Evolutionary conservation across 2,329 filamentous ascomycete species (phyloP).

Genomic region (Thielaviopsis cerberus): DNA sequence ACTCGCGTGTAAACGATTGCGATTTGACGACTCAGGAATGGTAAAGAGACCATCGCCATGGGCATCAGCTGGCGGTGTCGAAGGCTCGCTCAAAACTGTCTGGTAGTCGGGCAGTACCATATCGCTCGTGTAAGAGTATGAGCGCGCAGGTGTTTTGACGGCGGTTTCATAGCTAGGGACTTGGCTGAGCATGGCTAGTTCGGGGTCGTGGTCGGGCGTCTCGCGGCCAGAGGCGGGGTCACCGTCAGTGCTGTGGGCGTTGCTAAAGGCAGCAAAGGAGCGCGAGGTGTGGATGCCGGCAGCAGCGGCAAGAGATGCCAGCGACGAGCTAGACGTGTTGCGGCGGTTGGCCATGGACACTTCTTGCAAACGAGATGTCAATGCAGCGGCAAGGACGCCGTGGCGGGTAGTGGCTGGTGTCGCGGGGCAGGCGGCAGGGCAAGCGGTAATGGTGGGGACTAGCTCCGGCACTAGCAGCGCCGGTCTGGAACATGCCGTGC

Average conservation of each 20-base stretch:
- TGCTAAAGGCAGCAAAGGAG: constrained; percentile 3
- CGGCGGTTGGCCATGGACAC: constrained; percentile 34
- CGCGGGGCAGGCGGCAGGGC: background rate
- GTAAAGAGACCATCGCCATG: constrained; percentile 10
- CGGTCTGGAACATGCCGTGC: constrained; percentile 24
- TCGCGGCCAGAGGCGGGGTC: constrained; percentile 29
- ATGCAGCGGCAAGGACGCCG: constrained; percentile 20
- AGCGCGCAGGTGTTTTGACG: constrained; percentile 43
- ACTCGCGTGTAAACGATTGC: constrained; percentile 7
- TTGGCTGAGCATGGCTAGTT: constrained; percentile 47
- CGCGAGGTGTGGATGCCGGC: constrained; percentile 22
- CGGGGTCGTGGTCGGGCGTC: constrained; percentile 37
- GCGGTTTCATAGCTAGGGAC: constrained; percentile 65
- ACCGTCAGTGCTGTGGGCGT: constrained; percentile 24
- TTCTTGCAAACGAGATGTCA: constrained; percentile 50
- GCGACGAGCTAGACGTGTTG: constrained; percentile 28
- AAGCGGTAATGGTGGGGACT: constrained; percentile 10
- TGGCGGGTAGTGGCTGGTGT: constrained; percentile 10
- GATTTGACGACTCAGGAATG: constrained; percentile 6
- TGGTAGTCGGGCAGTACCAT: constrained; percentile 46
- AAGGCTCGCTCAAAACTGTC: constrained; percentile 30
- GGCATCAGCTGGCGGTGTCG: constrained; percentile 9
- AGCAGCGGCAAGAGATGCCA: constrained; percentile 26
- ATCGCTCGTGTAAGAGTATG: constrained; percentile 29
- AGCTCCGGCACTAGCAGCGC: constrained; percentile 22